Base-by-base conservation (phyloP, 148 eudicot species). In the Camellia sinensis region DNA sequence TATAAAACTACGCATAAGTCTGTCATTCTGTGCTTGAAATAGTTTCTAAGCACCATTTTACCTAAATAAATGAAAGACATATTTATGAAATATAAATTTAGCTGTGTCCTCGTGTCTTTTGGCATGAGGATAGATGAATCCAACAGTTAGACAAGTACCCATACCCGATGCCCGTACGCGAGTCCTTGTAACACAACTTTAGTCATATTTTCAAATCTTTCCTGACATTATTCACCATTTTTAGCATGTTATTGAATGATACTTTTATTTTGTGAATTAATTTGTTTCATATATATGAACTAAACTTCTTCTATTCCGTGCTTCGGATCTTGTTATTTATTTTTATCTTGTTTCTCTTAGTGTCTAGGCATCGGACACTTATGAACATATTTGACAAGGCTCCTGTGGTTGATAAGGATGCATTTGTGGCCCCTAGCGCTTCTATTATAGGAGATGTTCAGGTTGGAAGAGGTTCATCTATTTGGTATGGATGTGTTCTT, bases 401-500 rank as follows among this genome's bases (percentile, higher is more conserved):
- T 80, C 98, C 98, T 45, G 67, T 78, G 53, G 91, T 91, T 82
- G 91, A 89, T 82, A 92, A 90, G 87, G 91, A 88, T 68, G 94
- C 93, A 22, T 95, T 95, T 78, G 95, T 95, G 83, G 98, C 98
- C 22, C 98, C 98, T 65, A 90, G 94, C 89, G 98, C 98, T 77
- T 95, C 98, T 78, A 67, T 95, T 72, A 85, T 87, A 80, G 98
- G 98, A 76, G 95, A 95, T 82, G 95, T 95, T 83, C 86, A 83
- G 81, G 85, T 95, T 67, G 98, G 98, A 12, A 82, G 69, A 14
- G 86, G 88, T 73, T 91, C 98, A 41, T 95, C 98, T 59, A 89
- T 95, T 79, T 95, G 98, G 98, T 95, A 95, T 82, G 98, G 98
- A 60, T 95, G 97, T 86, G 97, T 95, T 54, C 83, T 95, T 78